These are phyloP conservation scores for Ustilago sp. DNA, from an alignment of 1,284 basidiomycete genomes.

Conservation along the genomic window DNA sequence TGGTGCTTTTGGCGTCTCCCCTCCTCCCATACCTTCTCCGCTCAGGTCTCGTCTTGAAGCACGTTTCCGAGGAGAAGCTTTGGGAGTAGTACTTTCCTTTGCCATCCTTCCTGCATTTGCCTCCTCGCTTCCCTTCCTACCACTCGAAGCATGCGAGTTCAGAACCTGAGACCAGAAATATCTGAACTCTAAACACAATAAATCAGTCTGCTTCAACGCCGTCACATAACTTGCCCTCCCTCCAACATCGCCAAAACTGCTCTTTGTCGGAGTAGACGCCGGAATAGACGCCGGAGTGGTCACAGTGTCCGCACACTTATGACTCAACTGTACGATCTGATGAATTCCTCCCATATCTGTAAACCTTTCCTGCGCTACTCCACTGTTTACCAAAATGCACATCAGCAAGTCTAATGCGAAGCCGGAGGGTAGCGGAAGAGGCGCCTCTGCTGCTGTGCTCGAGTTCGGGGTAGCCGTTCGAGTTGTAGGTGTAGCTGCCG, in stretches of 20 bases:
- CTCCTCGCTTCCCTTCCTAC: slow-evolving; percentile 5
- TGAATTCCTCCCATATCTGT: slow-evolving; percentile 48
- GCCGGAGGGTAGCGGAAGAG: slow-evolving; percentile 34
- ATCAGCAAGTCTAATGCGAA: slow-evolving; percentile 51
- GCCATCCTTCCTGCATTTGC: not conserved
- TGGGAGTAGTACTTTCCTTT: slow-evolving; percentile 27
- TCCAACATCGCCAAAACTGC: not conserved
- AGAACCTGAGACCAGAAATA: slow-evolving; percentile 50
- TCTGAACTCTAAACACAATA: slow-evolving; percentile 48
- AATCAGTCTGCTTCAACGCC: slow-evolving; percentile 48
- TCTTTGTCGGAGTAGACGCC: slow-evolving; percentile 9
- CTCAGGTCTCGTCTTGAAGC: slow-evolving; percentile 10
- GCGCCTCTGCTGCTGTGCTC: slow-evolving; percentile 13
- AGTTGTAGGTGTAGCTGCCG: slow-evolving; percentile 11
- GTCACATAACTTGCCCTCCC: slow-evolving; percentile 13
- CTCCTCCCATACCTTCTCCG: not conserved
- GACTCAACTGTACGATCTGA: slow-evolving; percentile 46
- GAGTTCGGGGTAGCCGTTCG: slow-evolving; percentile 19
- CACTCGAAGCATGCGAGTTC: slow-evolving; percentile 8
- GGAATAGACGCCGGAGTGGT: slow-evolving; percentile 35
- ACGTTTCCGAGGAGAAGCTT: slow-evolving; percentile 22
- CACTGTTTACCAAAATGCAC: slow-evolving; percentile 48
- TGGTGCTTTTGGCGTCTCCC: slow-evolving; percentile 26
- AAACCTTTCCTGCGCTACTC: slow-evolving; percentile 30
- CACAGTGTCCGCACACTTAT: slow-evolving; percentile 48